Evolutionary conservation across 129 eudicot genomes (phyloP), one percentile per base, ranked within the genome.

Genomic region (Cynara cardunculus): DNA sequence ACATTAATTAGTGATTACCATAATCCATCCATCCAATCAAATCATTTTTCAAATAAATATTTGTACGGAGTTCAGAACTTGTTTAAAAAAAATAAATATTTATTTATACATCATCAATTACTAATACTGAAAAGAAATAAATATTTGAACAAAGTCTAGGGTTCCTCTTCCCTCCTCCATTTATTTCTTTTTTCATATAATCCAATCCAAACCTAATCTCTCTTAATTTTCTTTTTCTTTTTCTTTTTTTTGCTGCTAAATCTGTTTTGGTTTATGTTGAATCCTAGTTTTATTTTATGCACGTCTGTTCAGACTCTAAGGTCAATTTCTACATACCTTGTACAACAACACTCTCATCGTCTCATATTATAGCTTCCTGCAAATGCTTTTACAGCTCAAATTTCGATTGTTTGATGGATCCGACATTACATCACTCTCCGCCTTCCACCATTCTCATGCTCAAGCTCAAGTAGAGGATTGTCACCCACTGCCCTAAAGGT

Each of bases 401-500:
- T 94, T 94, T 81, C 81, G 98, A 46, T 87, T 94, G 72, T 86
- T 84, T 37, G 98, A 94, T 91, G 98, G 98, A 82, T 88, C 97
- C 12, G 97, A 94, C 72, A 91, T 94, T 19, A 97, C 85, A 81
- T 16, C 91, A 94, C 83, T 87, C 98, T 2, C 93, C 93, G 31
- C 89, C 93, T 53, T 82, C 98, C 12, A 94, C 95, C 18, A 87
- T 94, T 9, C 85, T 93, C 12, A 82, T 84, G 87, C 90, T 94
- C 28, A 94, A 94, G n/a, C n/a, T n/a, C n/a, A n/a, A n/a, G 84
- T 97, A 94, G 69, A 85, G 94, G 76, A 86, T 93, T 78, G 91
- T 93, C 14, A 75, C 97, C 13, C 94, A 93, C 41, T 93, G 97
- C 94, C 98, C 98, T 24, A 94, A 89, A 89, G 97, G 98, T 93